These are phyloP conservation scores for Tetracladium maxilliforme DNA, from an alignment of 2,329 filamentous ascomycete species.

Conservation along the genomic window DNA sequence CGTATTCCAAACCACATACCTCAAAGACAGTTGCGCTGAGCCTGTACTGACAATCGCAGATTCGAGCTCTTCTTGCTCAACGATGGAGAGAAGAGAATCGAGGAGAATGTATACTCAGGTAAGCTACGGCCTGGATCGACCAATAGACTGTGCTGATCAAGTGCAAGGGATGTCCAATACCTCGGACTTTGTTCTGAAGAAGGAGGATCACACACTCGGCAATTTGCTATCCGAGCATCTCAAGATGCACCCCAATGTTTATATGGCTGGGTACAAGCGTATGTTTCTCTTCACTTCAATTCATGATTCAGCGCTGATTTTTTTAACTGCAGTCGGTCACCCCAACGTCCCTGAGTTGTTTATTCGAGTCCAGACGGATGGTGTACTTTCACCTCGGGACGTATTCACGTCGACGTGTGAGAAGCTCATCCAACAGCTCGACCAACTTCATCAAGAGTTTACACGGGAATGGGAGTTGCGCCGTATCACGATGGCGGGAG, in stretches of 20 bases:
- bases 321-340: slow-evolving; percentile 24
- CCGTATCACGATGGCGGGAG: too few relatives aligned
- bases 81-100: slow-evolving; percentile 87
- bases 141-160: slow-evolving; percentile 1
- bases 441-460: slow-evolving; percentile 71
- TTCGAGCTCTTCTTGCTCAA: slow-evolving; percentile 86
- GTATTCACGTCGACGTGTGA: slow-evolving; percentile 70
- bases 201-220: slow-evolving; percentile 91
- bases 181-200: slow-evolving; percentile 89
- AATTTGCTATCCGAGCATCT: slow-evolving; percentile 82
- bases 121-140: slow-evolving; percentile 21
- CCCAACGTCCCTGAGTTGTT: slow-evolving; percentile 46
- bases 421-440: slow-evolving; percentile 69
- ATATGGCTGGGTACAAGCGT: slow-evolving; percentile 89
- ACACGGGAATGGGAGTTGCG: slow-evolving; percentile 84
- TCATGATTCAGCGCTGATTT: slow-evolving; percentile 22
- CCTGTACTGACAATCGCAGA: too few relatives aligned
- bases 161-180: slow-evolving; percentile 72
- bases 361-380: slow-evolving; percentile 85
- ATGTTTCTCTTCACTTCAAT: slow-evolving; percentile 22
- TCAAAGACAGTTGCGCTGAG: too few relatives aligned
- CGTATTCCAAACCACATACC: too few relatives aligned
- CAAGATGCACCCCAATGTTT: slow-evolving; percentile 67
- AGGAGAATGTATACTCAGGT: slow-evolving; percentile 81
- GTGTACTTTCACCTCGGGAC: slow-evolving; percentile 75